These are phyloP conservation scores for Globisporangium rhizosaccharum DNA, from an alignment of 352 stramenopile genomes.

Conservation along the genomic window DNA sequence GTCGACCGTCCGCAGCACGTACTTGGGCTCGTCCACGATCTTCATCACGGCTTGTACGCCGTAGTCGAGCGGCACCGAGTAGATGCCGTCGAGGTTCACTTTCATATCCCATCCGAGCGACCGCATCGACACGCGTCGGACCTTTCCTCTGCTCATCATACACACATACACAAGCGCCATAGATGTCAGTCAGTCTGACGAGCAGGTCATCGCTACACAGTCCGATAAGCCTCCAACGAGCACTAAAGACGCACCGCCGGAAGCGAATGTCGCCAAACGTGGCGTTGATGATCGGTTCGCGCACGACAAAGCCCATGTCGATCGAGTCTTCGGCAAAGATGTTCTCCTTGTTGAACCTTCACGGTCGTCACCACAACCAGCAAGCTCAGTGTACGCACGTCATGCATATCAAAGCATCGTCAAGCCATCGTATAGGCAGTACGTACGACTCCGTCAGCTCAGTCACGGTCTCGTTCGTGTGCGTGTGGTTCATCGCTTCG, in stretches of 20 bases:
- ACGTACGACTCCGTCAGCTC: conserved; percentile 82
- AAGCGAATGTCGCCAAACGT: conserved; percentile 88
- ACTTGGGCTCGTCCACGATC: conserved; percentile 83
- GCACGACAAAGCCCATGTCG: conserved; percentile 84
- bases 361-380: background rate
- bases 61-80: conserved; percentile 85
- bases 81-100: conserved; percentile 84
- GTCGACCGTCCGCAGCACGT: conserved; percentile 79
- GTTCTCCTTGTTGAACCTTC: conserved; percentile 83
- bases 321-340: conserved; percentile 78
- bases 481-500: conserved; percentile 78
- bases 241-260: conserved; percentile 42
- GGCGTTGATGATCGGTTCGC: conserved; percentile 87
- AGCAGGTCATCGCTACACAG: background rate
- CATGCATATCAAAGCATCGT: background rate
- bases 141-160: conserved; percentile 46
- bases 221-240: background rate
- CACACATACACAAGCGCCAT: background rate
- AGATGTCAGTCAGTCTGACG: background rate
- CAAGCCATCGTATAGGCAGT: background rate
- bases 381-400: too few relatives aligned
- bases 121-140: conserved; percentile 80
- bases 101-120: conserved; percentile 89
- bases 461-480: conserved; percentile 85
- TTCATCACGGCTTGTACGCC: conserved; percentile 89